Percentiles rank a stretch among this genome's conserved stretches.
Evolutionary conservation across 2,329 filamentous ascomycete species (phyloP).

Genomic region (Ascochyta pisi): DNA sequence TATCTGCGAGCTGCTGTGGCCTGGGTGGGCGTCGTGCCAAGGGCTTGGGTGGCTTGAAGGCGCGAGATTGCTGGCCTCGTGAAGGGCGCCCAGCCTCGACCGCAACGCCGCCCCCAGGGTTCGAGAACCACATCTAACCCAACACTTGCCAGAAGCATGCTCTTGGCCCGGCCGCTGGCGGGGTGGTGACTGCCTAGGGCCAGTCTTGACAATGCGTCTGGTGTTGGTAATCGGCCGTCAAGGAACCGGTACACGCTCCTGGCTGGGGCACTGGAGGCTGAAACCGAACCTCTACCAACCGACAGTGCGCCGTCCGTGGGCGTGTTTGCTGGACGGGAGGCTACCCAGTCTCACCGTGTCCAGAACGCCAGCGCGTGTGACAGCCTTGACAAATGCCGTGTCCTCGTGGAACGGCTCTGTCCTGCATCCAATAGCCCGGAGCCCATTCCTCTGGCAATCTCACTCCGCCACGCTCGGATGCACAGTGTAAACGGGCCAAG

Average conservation of each 20-base stretch:
- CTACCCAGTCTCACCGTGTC: neutral
- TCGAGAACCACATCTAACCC: constrained; percentile 37
- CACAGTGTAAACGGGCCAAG: constrained; percentile 34
- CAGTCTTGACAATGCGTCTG: constrained; percentile 10
- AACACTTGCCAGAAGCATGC: constrained; percentile 38
- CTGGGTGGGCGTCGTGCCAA: constrained; percentile 37
- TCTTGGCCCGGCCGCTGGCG: constrained; percentile 42
- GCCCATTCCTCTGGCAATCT: constrained; percentile 10
- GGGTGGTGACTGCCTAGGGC: constrained; percentile 19
- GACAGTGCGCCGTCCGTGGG: neutral
- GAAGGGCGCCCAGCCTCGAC: constrained; percentile 34
- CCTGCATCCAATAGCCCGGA: constrained; percentile 30
- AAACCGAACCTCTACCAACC: constrained; percentile 19
- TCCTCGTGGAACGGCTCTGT: constrained; percentile 26
- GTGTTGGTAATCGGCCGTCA: constrained; percentile 21
- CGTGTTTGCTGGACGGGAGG: neutral
- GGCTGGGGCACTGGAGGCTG: constrained; percentile 22
- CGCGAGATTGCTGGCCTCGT: constrained; percentile 30
- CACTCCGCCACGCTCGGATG: constrained; percentile 39
- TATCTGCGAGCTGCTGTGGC: constrained; percentile 18
- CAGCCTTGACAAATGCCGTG: constrained; percentile 26
- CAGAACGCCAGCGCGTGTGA: constrained; percentile 8
- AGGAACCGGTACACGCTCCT: constrained; percentile 19
- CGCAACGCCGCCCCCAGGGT: constrained; percentile 36
- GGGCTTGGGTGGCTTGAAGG: constrained; percentile 47